phyloP scores from a whole-genome alignment of 495 filamentous ascomycete species.

The Mycothermus thermophilus region DNA sequence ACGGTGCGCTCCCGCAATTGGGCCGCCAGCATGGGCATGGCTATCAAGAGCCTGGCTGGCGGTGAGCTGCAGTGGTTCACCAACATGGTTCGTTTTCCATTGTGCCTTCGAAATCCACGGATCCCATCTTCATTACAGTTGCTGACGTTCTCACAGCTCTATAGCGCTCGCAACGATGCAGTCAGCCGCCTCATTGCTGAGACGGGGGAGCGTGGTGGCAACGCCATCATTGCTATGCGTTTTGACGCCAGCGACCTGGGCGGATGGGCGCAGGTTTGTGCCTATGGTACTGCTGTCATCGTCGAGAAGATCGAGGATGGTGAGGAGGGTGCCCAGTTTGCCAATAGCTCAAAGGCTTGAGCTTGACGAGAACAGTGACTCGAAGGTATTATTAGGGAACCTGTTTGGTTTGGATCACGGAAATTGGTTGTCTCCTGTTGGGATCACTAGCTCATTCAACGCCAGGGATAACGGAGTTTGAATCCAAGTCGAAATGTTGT shows the following conservation, averaged over 20 bases:
- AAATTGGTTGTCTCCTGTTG: no score
- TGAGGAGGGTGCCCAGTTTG: no score
- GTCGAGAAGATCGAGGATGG: constrained; percentile 32
- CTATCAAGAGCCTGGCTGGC: constrained; percentile 37
- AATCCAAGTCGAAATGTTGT: no score
- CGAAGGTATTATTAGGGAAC: no score
- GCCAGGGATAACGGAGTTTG: no score
- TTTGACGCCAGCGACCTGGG: constrained; percentile 40
- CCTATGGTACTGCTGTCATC: constrained; percentile 45
- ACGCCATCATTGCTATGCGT: constrained; percentile 43
- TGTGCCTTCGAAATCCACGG: neutral
- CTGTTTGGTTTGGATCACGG: no score
- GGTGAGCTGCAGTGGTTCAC: constrained; percentile 46
- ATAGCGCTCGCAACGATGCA: constrained; percentile 41
- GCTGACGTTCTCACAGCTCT: constrained; percentile 22
- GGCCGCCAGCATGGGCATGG: constrained; percentile 29
- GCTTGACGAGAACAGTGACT: no score
- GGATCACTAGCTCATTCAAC: no score
- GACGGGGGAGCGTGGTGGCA: constrained; percentile 42
- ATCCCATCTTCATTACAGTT: no score
- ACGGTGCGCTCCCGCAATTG: constrained; percentile 44
- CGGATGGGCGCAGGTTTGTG: constrained; percentile 43
- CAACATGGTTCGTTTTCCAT: constrained; percentile 23
- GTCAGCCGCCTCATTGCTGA: constrained; percentile 41
- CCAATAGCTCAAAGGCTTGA: no score